Base-by-base conservation (phyloP, 2,329 filamentous ascomycete species). In the Pestalotiopsis sp. region DNA sequence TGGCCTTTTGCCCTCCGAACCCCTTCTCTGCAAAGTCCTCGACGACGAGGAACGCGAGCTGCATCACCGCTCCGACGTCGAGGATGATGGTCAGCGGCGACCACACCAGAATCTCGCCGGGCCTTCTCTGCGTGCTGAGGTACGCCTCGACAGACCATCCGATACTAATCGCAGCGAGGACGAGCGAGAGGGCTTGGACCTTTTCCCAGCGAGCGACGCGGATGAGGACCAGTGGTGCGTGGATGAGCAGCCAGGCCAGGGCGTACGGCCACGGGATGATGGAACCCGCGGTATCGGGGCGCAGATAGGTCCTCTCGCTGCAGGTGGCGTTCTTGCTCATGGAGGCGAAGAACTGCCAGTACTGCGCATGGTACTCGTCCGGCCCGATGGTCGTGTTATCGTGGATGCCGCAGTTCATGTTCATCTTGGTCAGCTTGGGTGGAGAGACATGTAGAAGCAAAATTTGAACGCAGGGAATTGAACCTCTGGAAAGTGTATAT, bases 191-290 rank as follows among this genome's bases (percentile, higher is more conserved):
- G 39, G 59, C 67, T 61, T 72, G 69, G 1, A 72, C 71, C 56
- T 69, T 69, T 61, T 70, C 64, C 71, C 69, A 72, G 20, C 68
- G 69, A 14, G 61, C 66, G 31, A 71, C 71, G 36, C 71, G 67
- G 39, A 72, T 59, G 1, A 70, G 36, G 5, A 70, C 69, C 1
- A 72, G 56, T 4, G 71, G 71, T 12, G 69, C 52, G 38, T 72
- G 71, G n/a, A 72, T 65, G 5, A 72, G 65, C 2, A 71, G 63
- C 71, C 68, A 71, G 4, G 68, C 71, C 9, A 71, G 67, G 4
- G 71, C 62, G 63, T 71, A 72, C 4, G 71, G 71, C 71, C 71
- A 72, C 1, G 71, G 71, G 4, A 72, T 41, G 63, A 72, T 70
- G 41, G 66, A 68, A n/a, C 70, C 70, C 5, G 69, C 71, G 2